Percentiles rank a stretch among this genome's conserved stretches.
These are phyloP conservation scores for Salvia sclarea DNA, from an alignment of 305 asterid genomes.

Conservation along the genomic window DNA sequence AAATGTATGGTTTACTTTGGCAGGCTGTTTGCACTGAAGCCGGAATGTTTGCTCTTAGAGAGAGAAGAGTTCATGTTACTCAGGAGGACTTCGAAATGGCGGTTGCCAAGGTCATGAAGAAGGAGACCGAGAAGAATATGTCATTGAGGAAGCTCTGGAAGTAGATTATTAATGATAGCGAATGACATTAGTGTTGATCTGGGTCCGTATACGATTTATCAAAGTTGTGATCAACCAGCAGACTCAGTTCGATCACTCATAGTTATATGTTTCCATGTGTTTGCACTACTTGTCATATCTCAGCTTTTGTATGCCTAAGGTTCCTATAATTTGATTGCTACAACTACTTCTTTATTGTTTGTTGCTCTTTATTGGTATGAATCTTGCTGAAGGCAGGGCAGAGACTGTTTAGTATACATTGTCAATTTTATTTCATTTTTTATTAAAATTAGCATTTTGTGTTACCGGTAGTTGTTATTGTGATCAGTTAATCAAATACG, in stretches of 20 bases:
- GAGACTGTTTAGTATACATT: too few species aligned
- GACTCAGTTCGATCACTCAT: neutral
- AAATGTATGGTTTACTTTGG: neutral
- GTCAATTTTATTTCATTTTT: too few species aligned
- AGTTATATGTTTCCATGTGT: neutral
- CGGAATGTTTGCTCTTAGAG: conserved; percentile 93
- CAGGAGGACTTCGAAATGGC: conserved; percentile 99
- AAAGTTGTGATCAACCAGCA: neutral
- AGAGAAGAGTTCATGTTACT: conserved; percentile 91
- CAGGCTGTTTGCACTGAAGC: conserved; percentile 98
- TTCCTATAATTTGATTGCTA: neutral
- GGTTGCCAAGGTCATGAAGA: conserved; percentile 95
- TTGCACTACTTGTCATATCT: neutral
- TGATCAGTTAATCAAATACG: too few species aligned
- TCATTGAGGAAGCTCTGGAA: conserved; percentile 93
- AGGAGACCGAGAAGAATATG: conserved; percentile 92
- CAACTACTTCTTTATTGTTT: neutral
- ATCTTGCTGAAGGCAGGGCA: too few species aligned
- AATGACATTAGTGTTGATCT: neutral
- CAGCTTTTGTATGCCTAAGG: neutral
- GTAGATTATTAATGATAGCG: conserved; percentile 35
- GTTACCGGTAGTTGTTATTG: too few species aligned
- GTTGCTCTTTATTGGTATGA: neutral
- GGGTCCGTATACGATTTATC: neutral
- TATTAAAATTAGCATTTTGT: too few species aligned